Conservation (phyloP, 352 stramenopile genomes). For the Blastocystis hominis region DNA sequence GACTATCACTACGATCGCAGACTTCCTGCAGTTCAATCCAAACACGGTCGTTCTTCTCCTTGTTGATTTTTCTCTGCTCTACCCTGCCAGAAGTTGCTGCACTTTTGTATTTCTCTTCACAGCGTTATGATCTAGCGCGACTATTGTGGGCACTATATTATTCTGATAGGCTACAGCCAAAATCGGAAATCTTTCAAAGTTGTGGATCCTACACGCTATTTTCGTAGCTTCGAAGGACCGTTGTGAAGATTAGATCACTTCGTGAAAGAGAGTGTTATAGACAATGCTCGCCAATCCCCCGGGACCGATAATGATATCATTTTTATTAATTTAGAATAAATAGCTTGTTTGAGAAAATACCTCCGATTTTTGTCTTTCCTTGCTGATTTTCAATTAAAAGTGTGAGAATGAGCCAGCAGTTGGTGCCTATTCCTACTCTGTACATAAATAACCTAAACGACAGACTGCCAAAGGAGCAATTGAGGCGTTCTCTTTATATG, state of each 20-base stretch:
- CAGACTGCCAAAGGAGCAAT: constrained; percentile 45
- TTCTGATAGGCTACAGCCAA: constrained; percentile 19
- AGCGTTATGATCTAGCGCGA: background rate
- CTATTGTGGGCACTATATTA: constrained; percentile 28
- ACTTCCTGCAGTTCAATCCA: constrained; percentile 35
- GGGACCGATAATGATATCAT: constrained; percentile 51
- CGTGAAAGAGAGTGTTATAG: background rate
- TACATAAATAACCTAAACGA: constrained; percentile 56
- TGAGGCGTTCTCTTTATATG: constrained; percentile 36
- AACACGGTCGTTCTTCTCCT: constrained; percentile 23
- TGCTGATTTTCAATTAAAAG: background rate
- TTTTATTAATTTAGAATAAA: constrained; percentile 49
- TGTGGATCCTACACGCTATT: constrained; percentile 38
- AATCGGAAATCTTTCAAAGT: constrained; percentile 36
- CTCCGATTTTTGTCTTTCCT: background rate
- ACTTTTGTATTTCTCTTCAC: background rate
- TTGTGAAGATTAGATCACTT: constrained; percentile 33
- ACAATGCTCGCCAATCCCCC: background rate
- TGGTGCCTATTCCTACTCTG: constrained; percentile 14
- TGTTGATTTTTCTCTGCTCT: background rate
- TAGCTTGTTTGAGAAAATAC: background rate
- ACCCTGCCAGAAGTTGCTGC: constrained; percentile 23
- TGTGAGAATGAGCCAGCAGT: background rate
- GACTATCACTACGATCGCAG: background rate
- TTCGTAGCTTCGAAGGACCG: background rate